Evolutionary conservation across 257 asterid genomes (phyloP).

Genomic region (Coffea eugenioides): DNA sequence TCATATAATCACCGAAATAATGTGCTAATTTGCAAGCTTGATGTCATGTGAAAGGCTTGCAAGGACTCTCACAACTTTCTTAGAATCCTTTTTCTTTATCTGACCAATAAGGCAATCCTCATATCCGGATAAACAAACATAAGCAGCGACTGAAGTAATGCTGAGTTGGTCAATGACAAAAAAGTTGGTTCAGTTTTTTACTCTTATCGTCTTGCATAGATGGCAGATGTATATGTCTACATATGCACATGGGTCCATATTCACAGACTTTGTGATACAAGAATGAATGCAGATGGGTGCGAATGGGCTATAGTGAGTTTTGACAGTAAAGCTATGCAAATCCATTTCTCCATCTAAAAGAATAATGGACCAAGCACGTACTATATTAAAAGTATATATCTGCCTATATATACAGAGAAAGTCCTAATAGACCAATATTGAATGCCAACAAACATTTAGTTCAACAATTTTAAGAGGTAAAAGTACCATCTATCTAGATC

Average conservation of each 20-base stretch:
- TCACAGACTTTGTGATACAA: too few relatives aligned
- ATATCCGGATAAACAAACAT: not conserved
- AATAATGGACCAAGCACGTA: too few relatives aligned
- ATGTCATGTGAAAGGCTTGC: not conserved
- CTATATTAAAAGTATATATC: too few relatives aligned
- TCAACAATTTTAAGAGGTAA: not conserved
- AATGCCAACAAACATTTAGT: slow-evolving; percentile 2
- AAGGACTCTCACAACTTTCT: not conserved
- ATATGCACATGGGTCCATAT: too few relatives aligned
- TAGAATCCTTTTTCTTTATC: not conserved
- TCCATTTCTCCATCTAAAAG: too few relatives aligned
- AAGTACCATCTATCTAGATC: slow-evolving; percentile 29
- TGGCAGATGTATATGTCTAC: too few relatives aligned
- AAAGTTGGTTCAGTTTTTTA: not conserved
- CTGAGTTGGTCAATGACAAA: not conserved
- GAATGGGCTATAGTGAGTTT: too few relatives aligned
- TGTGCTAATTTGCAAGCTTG: not conserved
- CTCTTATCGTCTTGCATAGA: not conserved
- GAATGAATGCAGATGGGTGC: too few relatives aligned
- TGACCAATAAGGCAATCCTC: not conserved
- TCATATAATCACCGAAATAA: too few relatives aligned
- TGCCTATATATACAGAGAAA: not conserved
- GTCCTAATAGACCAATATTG: not conserved
- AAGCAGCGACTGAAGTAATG: not conserved
- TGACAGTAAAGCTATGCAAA: too few relatives aligned